phyloP scores from a whole-genome alignment of 2,329 filamentous ascomycete genomes.

The Pseudogymnoascus sp. region DNA sequence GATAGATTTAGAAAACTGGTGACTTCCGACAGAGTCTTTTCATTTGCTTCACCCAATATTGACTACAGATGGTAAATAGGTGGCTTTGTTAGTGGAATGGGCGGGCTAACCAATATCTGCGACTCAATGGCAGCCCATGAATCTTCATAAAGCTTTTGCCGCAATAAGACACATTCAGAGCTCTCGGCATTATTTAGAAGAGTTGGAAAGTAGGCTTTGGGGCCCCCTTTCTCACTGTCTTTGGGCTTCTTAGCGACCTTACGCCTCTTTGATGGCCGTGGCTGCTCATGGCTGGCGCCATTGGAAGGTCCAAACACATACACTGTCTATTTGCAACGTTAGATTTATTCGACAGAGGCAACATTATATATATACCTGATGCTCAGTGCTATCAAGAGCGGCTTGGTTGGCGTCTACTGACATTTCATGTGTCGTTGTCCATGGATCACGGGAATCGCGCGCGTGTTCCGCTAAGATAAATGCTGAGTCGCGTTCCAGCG shows the following conservation, averaged over 20 bases:
- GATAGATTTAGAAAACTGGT: conserved; percentile 44
- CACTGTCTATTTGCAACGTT: conserved; percentile 39
- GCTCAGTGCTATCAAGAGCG: conserved; percentile 25
- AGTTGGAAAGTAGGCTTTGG: conserved; percentile 35
- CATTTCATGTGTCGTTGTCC: conserved; percentile 19
- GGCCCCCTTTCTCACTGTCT: background rate
- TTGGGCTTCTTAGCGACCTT: conserved; percentile 23
- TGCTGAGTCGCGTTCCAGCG: background rate
- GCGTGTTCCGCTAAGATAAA: conserved; percentile 1
- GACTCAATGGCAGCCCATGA: conserved; percentile 58
- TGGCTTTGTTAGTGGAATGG: conserved; percentile 29
- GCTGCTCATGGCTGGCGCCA: conserved; percentile 32
- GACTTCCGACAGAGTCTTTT: conserved; percentile 51
- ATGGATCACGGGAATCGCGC: conserved; percentile 1
- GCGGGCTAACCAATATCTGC: conserved; percentile 41
- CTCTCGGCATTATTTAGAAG: conserved; percentile 49
- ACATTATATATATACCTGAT: conserved; percentile 22
- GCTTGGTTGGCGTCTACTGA: conserved; percentile 21
- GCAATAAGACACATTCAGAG: conserved; percentile 39
- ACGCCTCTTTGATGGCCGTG: conserved; percentile 30
- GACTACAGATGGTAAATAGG: conserved; percentile 30
- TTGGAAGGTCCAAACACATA: conserved; percentile 50
- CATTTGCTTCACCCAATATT: conserved; percentile 53
- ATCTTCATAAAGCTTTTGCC: conserved; percentile 52
- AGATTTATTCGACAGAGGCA: background rate